Evolutionary conservation across 495 filamentous ascomycete species (phyloP).

Genomic region (Xylaria nigripes): DNA sequence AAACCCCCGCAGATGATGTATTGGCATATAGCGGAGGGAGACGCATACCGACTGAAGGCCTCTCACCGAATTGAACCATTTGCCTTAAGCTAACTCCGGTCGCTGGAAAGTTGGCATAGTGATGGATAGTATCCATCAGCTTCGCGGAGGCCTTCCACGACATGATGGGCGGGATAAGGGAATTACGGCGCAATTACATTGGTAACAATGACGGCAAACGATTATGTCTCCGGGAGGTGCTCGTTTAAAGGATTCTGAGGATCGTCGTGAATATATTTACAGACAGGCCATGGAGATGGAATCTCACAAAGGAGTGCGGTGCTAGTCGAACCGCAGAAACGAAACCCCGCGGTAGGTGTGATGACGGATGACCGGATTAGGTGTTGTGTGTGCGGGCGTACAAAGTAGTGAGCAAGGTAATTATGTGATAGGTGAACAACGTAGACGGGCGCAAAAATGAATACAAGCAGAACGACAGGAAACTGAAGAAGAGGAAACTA

Average conservation of each 20-base stretch:
- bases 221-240: constrained; percentile 4
- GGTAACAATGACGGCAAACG: neutral
- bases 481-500: neutral
- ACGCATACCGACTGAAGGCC: constrained; percentile 69
- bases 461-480: neutral
- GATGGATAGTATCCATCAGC: constrained; percentile 97
- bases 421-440: too few relatives aligned
- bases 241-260: neutral
- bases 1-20: constrained; percentile 10
- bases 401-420: too few relatives aligned
- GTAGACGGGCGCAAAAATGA: neutral
- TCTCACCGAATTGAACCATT: constrained; percentile 98
- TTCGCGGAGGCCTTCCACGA: constrained; percentile 81
- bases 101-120: constrained; percentile 94
- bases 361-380: neutral
- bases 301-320: neutral
- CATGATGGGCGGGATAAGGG: constrained; percentile 45
- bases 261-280: constrained; percentile 5
- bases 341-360: constrained; percentile 6
- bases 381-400: too few relatives aligned
- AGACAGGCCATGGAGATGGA: constrained; percentile 10
- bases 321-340: neutral
- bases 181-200: constrained; percentile 10
- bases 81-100: constrained; percentile 94
- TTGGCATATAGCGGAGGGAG: constrained; percentile 2